phyloP scores from a whole-genome alignment of 2,329 filamentous ascomycete genomes.

The Botrytis sinoallii region DNA sequence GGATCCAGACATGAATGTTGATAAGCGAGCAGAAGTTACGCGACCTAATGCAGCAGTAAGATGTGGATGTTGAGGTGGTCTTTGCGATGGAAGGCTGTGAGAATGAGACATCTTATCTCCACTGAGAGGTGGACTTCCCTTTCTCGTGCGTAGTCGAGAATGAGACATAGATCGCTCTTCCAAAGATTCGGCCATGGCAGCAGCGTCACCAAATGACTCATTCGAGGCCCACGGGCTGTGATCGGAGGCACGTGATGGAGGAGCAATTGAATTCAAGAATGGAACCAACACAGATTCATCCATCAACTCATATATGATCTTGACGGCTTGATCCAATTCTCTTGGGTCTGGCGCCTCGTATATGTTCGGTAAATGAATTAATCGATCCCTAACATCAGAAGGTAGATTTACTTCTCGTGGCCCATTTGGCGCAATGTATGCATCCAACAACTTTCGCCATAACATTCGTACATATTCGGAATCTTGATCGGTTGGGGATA shows the following conservation, averaged over 20 bases:
- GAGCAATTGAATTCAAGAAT: conserved; percentile 64
- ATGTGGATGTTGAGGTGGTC: conserved; percentile 34
- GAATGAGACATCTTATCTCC: conserved; percentile 29
- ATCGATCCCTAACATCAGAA: conserved; percentile 74
- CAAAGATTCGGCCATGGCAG: conserved; percentile 32
- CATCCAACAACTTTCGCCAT: conserved; percentile 84
- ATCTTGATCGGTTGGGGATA: conserved; percentile 36
- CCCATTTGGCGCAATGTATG: conserved; percentile 83
- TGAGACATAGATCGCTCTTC: conserved; percentile 34
- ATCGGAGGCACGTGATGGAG: conserved; percentile 30
- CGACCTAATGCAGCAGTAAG: conserved; percentile 31
- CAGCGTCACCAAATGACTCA: conserved; percentile 33
- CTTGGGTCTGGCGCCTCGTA: conserved; percentile 69
- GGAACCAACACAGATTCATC: conserved; percentile 93
- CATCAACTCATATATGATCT: conserved; percentile 93
- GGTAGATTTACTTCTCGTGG: conserved; percentile 89
- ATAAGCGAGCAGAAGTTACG: conserved; percentile 29
- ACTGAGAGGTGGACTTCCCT: conserved; percentile 32
- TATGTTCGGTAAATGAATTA: conserved; percentile 62
- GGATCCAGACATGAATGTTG: conserved; percentile 30
- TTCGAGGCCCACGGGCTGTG: conserved; percentile 36
- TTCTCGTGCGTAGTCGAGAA: conserved; percentile 25
- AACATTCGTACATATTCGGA: conserved; percentile 65
- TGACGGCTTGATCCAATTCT: conserved; percentile 75
- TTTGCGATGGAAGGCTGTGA: conserved; percentile 27